Evolutionary conservation across 2,329 filamentous ascomycete species (phyloP).

Genomic region (Podosphaera aphanis): DNA sequence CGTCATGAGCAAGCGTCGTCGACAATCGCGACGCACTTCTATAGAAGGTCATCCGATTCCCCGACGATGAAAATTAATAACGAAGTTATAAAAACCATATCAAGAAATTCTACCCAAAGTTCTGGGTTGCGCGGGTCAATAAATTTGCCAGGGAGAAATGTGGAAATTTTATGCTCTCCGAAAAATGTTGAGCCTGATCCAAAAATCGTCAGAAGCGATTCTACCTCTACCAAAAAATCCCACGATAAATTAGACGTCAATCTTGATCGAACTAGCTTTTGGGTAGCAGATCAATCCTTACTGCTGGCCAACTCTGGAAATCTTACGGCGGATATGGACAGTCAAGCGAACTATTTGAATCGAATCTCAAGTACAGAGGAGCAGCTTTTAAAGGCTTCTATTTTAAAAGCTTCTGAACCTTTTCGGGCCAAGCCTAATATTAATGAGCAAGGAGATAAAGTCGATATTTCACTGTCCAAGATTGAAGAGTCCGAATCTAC

Average conservation of each 20-base stretch:
- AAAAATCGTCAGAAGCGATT: conserved; percentile 17
- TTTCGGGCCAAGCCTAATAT: neutral
- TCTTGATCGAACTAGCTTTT: conserved; percentile 62
- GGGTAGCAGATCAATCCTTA: conserved; percentile 61
- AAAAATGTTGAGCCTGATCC: neutral
- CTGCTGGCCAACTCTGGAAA: conserved; percentile 46
- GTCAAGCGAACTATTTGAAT: no score
- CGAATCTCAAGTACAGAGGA: neutral
- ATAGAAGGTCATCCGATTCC: conserved; percentile 52
- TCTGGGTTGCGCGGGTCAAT: conserved; percentile 15
- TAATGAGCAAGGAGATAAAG: conserved; percentile 4
- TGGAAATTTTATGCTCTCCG: neutral
- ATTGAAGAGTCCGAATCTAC: conserved; percentile 43
- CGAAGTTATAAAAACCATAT: conserved; percentile 27
- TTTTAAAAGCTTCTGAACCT: neutral
- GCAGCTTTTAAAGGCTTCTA: neutral
- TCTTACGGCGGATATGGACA: conserved; percentile 22
- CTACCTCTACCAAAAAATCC: conserved; percentile 18
- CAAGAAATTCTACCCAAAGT: conserved; percentile 26
- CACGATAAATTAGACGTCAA: conserved; percentile 37
- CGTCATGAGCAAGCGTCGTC: conserved; percentile 52
- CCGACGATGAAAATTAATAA: conserved; percentile 43
- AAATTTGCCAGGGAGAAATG: conserved; percentile 14
- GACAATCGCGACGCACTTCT: conserved; percentile 79
- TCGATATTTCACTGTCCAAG: conserved; percentile 25